A percentile compares a stretch with the other conserved stretches of the same genome.
Evolutionary conservation across 306 rosid species (phyloP).

Genomic region (Vicia villosa): DNA sequence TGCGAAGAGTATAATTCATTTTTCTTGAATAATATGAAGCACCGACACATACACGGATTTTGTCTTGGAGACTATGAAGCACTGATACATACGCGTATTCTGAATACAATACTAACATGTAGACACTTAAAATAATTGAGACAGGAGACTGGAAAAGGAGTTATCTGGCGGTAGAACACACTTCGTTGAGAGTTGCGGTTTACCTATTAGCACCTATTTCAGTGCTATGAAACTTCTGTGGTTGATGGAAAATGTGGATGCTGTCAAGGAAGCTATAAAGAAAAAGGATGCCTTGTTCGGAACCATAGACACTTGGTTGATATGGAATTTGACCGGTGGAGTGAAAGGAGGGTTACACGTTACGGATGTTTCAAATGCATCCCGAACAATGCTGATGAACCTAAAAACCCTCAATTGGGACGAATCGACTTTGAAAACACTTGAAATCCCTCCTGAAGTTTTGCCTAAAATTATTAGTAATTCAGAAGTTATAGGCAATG

Average conservation of each 20-base stretch:
- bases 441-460: constrained; percentile 57
- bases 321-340: constrained; percentile 91
- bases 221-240: constrained; percentile 83
- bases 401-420: constrained; percentile 84
- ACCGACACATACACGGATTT: too few species aligned
- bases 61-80: background rate
- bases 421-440: constrained; percentile 52
- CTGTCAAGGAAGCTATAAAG: constrained; percentile 63
- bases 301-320: constrained; percentile 85
- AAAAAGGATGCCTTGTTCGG: constrained; percentile 83
- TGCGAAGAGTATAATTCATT: background rate
- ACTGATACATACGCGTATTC: background rate
- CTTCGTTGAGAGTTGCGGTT: constrained; percentile 75
- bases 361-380: constrained; percentile 89
- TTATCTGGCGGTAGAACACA: constrained; percentile 77
- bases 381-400: constrained; percentile 90
- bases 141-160: constrained; percentile 78
- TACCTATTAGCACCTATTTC: constrained; percentile 86
- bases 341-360: constrained; percentile 70
- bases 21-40: background rate
- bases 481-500: constrained; percentile 72
- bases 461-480: constrained; percentile 83
- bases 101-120: background rate
- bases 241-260: constrained; percentile 78
- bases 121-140: background rate